Percentiles rank a stretch among this genome's conserved stretches.
Evolutionary conservation across 495 filamentous ascomycete genomes (phyloP).

Genomic region (Saxophila tyrrhenica): DNA sequence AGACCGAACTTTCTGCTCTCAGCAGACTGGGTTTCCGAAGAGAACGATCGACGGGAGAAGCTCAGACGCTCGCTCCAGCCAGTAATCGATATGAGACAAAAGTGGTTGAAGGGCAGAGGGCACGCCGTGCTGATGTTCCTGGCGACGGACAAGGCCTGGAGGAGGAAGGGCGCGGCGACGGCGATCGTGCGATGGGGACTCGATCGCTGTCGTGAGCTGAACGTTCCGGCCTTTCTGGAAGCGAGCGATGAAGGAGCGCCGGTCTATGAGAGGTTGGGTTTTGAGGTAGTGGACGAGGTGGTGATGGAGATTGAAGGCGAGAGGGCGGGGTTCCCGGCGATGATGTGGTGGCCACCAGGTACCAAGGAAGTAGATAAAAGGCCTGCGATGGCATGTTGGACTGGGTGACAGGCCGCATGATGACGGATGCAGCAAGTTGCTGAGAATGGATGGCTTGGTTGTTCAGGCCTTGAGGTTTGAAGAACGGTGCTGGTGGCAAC

Average conservation of each 20-base stretch:
- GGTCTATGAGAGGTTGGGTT: conserved; percentile 12
- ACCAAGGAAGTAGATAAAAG: conserved; percentile 7
- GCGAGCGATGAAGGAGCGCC: conserved; percentile 14
- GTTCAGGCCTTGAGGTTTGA: no score
- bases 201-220: conserved; percentile 8
- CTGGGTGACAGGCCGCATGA: no score
- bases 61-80: neutral
- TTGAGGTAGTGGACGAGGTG: conserved; percentile 14
- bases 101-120: conserved; percentile 7
- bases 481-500: no score
- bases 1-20: neutral
- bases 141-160: conserved; percentile 7
- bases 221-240: conserved; percentile 13
- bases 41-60: neutral
- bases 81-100: neutral
- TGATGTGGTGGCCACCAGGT: conserved; percentile 16
- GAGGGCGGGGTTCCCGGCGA: conserved; percentile 5
- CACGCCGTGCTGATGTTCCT: conserved; percentile 12
- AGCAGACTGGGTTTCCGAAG: conserved; percentile 6
- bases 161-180: conserved; percentile 9
- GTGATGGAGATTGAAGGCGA: neutral
- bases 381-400: no score
- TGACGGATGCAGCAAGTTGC: no score
- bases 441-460: no score
- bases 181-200: conserved; percentile 14